These are phyloP conservation scores for Dictyostelium citrinum DNA, from an alignment of 78 protist species.

Conservation along the genomic window DNA sequence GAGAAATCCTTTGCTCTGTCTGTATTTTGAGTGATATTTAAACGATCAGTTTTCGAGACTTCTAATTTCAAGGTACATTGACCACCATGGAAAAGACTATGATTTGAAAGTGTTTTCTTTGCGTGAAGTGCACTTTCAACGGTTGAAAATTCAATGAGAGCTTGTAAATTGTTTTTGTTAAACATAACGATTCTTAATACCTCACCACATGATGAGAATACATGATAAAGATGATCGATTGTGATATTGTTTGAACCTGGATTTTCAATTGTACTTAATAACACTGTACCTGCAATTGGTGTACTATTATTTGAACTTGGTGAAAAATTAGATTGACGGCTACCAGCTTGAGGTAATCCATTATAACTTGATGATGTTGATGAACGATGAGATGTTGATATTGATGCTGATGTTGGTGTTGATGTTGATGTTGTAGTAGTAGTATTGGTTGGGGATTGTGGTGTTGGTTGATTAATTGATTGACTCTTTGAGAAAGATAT, in stretches of 20 bases:
- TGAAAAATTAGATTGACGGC: not conserved
- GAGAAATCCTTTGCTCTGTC: constrained; percentile 57
- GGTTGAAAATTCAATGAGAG: constrained; percentile 75
- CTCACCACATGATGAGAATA: constrained; percentile 40
- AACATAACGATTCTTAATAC: constrained; percentile 67
- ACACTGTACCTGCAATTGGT: constrained; percentile 26
- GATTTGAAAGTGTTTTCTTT: constrained; percentile 45
- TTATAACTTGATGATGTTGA: not conserved
- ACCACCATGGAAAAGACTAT: constrained; percentile 61
- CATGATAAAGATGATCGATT: constrained; percentile 45
- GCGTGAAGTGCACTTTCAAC: constrained; percentile 58
- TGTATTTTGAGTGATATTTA: constrained; percentile 60
- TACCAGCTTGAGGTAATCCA: not conserved
- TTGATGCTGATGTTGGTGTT: not conserved
- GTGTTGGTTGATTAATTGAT: constrained; percentile 21
- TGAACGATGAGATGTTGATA: not conserved
- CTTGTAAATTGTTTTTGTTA: constrained; percentile 53
- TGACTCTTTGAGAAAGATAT: constrained; percentile 40
- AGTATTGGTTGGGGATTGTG: not conserved
- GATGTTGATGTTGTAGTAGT: not conserved
- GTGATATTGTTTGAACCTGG: constrained; percentile 1
- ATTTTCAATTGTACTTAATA: constrained; percentile 62
- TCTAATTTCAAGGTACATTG: constrained; percentile 80
- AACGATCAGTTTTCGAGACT: constrained; percentile 54
- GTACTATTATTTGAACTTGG: not conserved